Conservation (phyloP, 2,329 filamentous ascomycete species). For the Calycina herbarum region DNA sequence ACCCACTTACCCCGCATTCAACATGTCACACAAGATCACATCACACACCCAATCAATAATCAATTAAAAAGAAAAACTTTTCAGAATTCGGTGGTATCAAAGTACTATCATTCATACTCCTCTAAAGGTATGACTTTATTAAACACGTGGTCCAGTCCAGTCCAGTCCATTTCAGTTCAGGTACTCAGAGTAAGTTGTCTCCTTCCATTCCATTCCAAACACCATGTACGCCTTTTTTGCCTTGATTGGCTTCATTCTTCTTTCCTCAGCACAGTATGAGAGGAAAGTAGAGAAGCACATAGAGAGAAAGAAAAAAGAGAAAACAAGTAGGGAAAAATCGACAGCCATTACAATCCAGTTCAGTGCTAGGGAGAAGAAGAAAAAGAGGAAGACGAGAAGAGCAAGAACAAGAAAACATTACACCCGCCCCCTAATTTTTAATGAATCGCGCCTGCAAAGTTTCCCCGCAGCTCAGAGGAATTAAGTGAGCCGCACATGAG, state of each 20-base stretch:
- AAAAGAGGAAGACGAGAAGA: neutral
- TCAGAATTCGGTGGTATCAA: too few species aligned
- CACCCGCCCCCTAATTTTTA: neutral
- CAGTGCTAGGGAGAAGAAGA: neutral
- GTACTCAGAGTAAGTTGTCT: neutral
- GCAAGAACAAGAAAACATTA: conserved; percentile 2
- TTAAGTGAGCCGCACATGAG: neutral
- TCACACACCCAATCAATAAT: too few species aligned
- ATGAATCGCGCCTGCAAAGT: neutral
- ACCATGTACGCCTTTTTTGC: neutral
- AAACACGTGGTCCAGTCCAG: neutral
- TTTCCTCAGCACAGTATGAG: neutral
- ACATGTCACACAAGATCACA: too few species aligned
- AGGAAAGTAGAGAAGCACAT: neutral
- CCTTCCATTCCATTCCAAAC: neutral
- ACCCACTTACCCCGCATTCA: too few species aligned
- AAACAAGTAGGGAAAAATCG: neutral
- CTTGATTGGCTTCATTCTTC: neutral
- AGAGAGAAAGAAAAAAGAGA: neutral
- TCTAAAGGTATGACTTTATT: too few species aligned
- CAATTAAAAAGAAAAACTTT: neutral
- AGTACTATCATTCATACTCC: too few species aligned
- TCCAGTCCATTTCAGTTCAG: neutral
- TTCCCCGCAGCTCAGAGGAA: neutral
- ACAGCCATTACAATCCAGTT: conserved; percentile 6